Base-by-base conservation (phyloP, 192 early-diverging fungal genomes). In the Endogone sp. region DNA sequence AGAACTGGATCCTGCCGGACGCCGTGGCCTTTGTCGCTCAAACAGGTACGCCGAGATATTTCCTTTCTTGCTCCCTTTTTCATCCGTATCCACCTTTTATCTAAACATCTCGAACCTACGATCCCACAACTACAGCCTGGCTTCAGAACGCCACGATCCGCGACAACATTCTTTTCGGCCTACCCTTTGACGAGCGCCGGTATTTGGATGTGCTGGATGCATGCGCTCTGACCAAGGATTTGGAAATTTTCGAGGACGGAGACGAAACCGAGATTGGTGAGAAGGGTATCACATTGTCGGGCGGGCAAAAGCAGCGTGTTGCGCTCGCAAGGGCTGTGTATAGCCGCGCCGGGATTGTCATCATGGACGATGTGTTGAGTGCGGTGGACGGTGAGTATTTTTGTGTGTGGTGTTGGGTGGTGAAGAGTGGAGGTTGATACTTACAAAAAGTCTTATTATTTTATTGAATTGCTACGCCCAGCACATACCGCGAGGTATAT, bases 301-400 rank as follows among this genome's bases (percentile, higher is more conserved):
- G 94, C 28, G 93, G 92, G 10, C 95, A 97, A 79, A 96, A 94
- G 78, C 91, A 91, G 65, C 80, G 95, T 29, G 86, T 99, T 30
- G 78, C 93, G 0, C 82, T 98, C 24, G 95, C 94, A 1, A 84
- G 96, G 20, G 94, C 94, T 11, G 85, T 96, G 13, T 98, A 96
- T 72, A 85, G 82, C 32, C 65, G 79, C n/a, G 85, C 89, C 2
- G 78, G 82, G 4, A 82, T 83, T 32, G 70, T 96, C 27, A 64
- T 96, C 2, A 83, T 94, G 66, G 95, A 98, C 78, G 95, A 96
- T 75, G 90, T 87, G 55, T 82, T 98, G 26, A 92, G 90, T 2
- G 95, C 96, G 4, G 94, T 98, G 0, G 98, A 99, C 71, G 88
- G 90, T 72, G 66, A 24, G 75, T 76, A 2, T 70, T 86, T 58